phyloP scores from a whole-genome alignment of 192 early-diverging fungal genomes.

The Funneliformis mosseae region DNA sequence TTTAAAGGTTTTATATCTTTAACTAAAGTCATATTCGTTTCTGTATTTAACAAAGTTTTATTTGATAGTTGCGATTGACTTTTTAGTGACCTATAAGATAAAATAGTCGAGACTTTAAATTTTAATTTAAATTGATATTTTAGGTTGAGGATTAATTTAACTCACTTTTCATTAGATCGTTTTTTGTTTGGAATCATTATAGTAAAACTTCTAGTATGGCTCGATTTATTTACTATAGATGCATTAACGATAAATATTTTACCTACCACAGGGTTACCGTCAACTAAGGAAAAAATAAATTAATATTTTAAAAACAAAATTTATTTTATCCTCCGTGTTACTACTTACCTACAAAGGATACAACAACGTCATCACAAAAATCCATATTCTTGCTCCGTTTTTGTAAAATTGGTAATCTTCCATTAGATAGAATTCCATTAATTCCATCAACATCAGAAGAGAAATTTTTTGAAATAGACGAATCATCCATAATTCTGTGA shows the following conservation, averaged over 20 bases:
- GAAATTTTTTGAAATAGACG: background rate
- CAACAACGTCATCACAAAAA: background rate
- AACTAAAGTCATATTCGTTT: background rate
- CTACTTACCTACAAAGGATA: background rate
- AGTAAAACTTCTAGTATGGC: constrained; percentile 53
- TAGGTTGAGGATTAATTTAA: background rate
- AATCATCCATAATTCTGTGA: background rate
- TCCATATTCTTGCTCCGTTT: background rate
- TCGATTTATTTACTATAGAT: constrained; percentile 60
- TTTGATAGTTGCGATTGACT: background rate
- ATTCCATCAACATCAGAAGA: background rate
- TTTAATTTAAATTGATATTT: background rate
- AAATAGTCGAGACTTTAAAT: background rate
- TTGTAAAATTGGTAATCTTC: background rate
- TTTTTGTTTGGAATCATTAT: constrained; percentile 60
- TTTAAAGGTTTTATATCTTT: background rate
- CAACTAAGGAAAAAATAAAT: constrained; percentile 30
- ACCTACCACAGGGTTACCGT: constrained; percentile 48
- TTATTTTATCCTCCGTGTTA: background rate
- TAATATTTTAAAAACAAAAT: background rate
- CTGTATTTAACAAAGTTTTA: background rate
- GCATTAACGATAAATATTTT: constrained; percentile 56
- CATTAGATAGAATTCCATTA: background rate
- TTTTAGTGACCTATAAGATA: constrained; percentile 15
- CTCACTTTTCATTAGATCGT: constrained; percentile 38